Conservation (phyloP, 352 stramenopile species). For the Globisporangium echinulatum region DNA sequence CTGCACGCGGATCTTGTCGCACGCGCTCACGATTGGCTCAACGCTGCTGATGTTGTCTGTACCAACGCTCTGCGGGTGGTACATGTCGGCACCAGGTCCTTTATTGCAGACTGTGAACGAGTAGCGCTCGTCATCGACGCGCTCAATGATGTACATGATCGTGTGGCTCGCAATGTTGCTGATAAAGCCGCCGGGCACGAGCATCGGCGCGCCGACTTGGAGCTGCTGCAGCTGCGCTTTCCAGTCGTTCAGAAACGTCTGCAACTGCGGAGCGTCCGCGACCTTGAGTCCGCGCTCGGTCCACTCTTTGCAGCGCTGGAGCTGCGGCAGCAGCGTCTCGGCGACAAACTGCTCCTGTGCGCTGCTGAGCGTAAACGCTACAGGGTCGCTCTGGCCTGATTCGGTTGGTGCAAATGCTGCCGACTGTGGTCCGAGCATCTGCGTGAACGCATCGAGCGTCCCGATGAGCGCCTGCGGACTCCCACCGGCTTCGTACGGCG, state of each 20-base stretch:
- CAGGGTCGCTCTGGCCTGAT: constrained; percentile 17
- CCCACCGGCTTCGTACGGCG: constrained; percentile 69
- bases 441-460: constrained; percentile 31
- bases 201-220: constrained; percentile 31
- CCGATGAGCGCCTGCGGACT: constrained; percentile 56
- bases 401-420: constrained; percentile 1
- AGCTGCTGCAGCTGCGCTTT: constrained; percentile 46
- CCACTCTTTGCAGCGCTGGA: constrained; percentile 46
- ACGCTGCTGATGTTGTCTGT: constrained; percentile 1
- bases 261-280: constrained; percentile 53
- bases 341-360: constrained; percentile 47
- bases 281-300: constrained; percentile 52
- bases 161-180: constrained; percentile 63
- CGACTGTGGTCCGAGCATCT: constrained; percentile 30
- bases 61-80: constrained; percentile 42
- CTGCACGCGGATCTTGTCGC: constrained; percentile 79
- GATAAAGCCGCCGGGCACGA: constrained; percentile 78
- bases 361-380: constrained; percentile 42
- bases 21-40: constrained; percentile 5
- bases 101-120: constrained; percentile 89
- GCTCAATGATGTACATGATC: constrained; percentile 83
- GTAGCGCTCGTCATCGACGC: constrained; percentile 43
- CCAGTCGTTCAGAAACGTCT: constrained; percentile 64
- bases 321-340: constrained; percentile 43
- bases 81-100: constrained; percentile 76